Evolutionary conservation across 768 basidiomycete species (phyloP), one percentile per base, ranked within the genome.

Genomic region (Auricularia heimuer): DNA sequence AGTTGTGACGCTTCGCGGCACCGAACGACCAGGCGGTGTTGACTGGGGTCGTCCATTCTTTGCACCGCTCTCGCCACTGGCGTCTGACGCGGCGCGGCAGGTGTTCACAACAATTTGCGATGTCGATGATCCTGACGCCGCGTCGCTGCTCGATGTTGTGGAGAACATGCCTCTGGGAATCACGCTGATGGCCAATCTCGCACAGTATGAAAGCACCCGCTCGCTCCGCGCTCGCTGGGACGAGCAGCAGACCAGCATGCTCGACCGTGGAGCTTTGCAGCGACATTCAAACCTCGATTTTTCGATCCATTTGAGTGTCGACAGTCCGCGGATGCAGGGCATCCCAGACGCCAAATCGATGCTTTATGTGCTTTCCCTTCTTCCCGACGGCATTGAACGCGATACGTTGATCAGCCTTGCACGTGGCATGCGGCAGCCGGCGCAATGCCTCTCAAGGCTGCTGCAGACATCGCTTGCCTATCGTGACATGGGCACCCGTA

Each of bases 1-100:
- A 36, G 63, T 78, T 34, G 58, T 76, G 18, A 79, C 77, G 11
- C 76, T 79, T 71, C 70, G 77, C 21, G 65, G 67, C 7, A 45
- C 6, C 29, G 29, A 45, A 6, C 60, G 37, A 18, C 65, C 67
- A 2, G 60, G 3, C 7, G 29, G 63, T 4, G 24, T 66, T 18
- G 36, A 29, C 4, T 68, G 67, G 67, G 24, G 54, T 21, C 12
- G 29, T 14, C 62, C 63, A 4, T 29, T 42, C 24, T 29, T 61
- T 12, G 7, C 12, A 2, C 44, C 60, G 3, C 51, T 68, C 4
- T 33, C 4, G 42, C 54, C 39, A 6, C 47, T 68, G 2, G 7
- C 29, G 29, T 2, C 56, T 69, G 71, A 4, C 69, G 69, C n/a
- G 47, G 68, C 33, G 66, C 73, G 44, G 74, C 39, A 64, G 44